Evolutionary conservation across 2,329 filamentous ascomycete species (phyloP).

Genomic region (Ciborinia camelliae): DNA sequence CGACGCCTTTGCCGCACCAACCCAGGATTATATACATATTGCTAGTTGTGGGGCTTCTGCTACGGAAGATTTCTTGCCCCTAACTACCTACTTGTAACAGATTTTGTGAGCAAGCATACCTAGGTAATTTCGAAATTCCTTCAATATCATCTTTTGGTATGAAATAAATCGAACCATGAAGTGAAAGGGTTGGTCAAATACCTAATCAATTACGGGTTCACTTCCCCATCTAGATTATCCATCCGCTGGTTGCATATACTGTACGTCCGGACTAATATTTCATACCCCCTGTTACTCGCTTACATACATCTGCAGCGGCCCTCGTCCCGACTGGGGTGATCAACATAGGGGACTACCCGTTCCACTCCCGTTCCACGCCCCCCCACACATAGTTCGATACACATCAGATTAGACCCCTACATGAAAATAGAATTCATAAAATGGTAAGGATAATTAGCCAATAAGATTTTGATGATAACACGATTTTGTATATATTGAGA

Average conservation of each 20-base stretch:
- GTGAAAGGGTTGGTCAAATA: not conserved
- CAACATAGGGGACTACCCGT: not conserved
- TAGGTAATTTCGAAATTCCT: not conserved
- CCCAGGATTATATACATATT: not conserved
- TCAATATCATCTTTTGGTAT: not conserved
- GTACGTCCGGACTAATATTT: not conserved
- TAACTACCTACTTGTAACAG: not conserved
- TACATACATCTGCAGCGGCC: not conserved
- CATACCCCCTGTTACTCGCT: not conserved
- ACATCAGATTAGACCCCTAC: no score
- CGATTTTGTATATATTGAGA: no score
- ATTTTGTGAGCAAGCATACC: not conserved
- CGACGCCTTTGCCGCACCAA: conserved; percentile 3
- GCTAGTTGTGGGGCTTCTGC: conserved; percentile 7
- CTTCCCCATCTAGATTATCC: not conserved
- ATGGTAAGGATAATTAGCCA: no score
- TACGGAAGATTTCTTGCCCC: not conserved
- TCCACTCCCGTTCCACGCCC: not conserved
- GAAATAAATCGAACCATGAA: not conserved
- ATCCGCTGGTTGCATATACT: not conserved
- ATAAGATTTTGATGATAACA: no score
- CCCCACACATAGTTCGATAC: not conserved
- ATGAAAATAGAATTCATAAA: no score
- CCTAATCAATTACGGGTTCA: not conserved
- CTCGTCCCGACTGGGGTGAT: not conserved